A percentile compares a stretch with the other conserved stretches of the same genome.
Conservation (phyloP, 176 grass and related monocot genomes). For the Neostapfia colusana region DNA sequence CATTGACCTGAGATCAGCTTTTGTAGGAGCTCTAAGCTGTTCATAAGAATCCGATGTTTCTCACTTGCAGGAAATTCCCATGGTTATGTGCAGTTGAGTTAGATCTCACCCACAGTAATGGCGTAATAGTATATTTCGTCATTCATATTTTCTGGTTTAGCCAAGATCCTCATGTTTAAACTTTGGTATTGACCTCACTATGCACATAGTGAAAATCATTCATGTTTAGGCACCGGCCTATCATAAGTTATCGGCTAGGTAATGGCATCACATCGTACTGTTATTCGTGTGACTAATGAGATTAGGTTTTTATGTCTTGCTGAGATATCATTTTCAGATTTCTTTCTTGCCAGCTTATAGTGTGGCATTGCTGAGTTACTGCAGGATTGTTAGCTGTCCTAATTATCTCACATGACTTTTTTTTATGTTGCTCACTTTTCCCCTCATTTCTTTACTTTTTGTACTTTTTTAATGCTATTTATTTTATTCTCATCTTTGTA, state of each 20-base stretch:
- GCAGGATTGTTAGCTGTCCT: slow-evolving; percentile 3
- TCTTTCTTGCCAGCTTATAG: neutral
- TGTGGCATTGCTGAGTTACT: neutral
- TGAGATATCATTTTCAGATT: neutral
- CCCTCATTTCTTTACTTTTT: neutral
- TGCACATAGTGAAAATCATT: neutral
- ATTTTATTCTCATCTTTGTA: slow-evolving; percentile 1
- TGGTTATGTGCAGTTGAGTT: neutral
- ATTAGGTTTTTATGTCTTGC: neutral
- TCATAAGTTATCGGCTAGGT: slow-evolving; percentile 2
- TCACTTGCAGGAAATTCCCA: neutral
- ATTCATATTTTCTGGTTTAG: neutral
- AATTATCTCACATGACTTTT: slow-evolving; percentile 2
- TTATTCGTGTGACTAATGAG: neutral
- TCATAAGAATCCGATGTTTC: slow-evolving; percentile 9
- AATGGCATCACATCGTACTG: neutral
- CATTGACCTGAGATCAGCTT: slow-evolving; percentile 4
- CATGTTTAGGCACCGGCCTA: neutral
- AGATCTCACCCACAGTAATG: neutral
- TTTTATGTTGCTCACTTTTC: neutral
- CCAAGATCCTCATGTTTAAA: slow-evolving; percentile 4
- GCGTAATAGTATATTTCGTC: neutral
- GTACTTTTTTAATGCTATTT: slow-evolving; percentile 2
- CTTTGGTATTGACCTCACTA: neutral
- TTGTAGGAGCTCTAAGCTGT: neutral